phyloP scores from a whole-genome alignment of 1,284 basidiomycete species.

The Apiotrichum gamsii region DNA sequence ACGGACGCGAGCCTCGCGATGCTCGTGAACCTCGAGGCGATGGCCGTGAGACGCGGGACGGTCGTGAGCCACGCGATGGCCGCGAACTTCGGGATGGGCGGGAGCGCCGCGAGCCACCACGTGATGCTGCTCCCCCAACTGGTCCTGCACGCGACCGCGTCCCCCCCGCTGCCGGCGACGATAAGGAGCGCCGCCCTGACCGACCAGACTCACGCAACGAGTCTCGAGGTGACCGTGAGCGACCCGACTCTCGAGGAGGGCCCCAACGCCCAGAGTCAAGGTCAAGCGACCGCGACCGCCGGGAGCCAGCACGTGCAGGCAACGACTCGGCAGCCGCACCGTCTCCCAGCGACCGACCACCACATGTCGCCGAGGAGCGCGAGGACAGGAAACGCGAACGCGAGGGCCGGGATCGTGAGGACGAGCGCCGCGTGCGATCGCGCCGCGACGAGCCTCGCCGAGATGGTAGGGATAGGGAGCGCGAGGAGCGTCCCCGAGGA shows the following conservation, averaged over 20 bases:
- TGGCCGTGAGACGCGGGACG: conserved; percentile 1
- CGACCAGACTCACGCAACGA: no score
- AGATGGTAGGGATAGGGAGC: background rate
- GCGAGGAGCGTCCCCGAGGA: no score
- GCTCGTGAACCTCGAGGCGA: background rate
- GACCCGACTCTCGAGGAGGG: background rate
- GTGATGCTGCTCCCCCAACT: conserved; percentile 3
- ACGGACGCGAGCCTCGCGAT: background rate
- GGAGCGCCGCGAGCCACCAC: background rate
- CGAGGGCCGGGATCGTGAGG: background rate
- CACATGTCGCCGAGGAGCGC: no score
- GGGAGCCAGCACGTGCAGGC: conserved; percentile 3
- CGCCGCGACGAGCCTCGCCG: background rate
- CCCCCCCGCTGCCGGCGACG: no score
- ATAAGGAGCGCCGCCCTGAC: no score
- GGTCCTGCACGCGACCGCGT: conserved; percentile 1
- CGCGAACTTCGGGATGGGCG: background rate
- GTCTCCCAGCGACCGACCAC: conserved; percentile 18
- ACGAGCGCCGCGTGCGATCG: background rate
- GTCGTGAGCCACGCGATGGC: background rate
- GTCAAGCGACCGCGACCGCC: background rate
- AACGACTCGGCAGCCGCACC: conserved; percentile 7
- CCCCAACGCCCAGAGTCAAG: no score
- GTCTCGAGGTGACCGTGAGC: no score
- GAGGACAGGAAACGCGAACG: background rate